phyloP scores from a whole-genome alignment of 129 eudicot genomes.

The Flaveria sonorensis region DNA sequence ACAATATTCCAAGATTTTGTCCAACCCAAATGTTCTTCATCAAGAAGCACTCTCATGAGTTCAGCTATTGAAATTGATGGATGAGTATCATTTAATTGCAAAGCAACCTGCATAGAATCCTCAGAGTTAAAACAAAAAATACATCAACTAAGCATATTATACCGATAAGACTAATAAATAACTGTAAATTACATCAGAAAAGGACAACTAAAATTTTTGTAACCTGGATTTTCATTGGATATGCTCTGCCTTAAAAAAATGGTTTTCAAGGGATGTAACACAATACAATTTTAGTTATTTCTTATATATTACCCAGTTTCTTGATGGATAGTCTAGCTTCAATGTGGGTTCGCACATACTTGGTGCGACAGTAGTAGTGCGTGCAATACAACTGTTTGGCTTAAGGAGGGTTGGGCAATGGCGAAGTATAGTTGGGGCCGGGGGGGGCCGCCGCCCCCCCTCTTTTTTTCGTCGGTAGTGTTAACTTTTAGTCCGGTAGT shows the following conservation, averaged over 20 bases:
- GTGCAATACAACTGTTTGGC: no score
- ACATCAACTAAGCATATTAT: constrained; percentile 5
- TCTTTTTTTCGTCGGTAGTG: no score
- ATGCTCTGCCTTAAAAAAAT: neutral
- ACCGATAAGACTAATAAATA: neutral
- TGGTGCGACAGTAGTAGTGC: neutral
- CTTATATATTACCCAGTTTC: neutral
- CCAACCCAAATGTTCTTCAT: constrained; percentile 63
- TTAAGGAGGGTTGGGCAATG: no score
- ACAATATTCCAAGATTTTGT: constrained; percentile 48
- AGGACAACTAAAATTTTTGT: neutral
- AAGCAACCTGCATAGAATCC: constrained; percentile 46
- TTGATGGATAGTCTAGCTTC: neutral
- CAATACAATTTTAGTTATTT: neutral
- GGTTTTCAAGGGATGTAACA: neutral
- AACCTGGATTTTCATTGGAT: neutral
- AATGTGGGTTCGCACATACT: neutral
- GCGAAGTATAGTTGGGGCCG: no score
- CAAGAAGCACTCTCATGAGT: constrained; percentile 57
- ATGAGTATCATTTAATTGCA: constrained; percentile 60
- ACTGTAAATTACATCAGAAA: neutral
- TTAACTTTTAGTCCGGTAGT: no score
- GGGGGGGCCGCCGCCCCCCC: no score
- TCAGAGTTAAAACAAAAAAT: neutral
- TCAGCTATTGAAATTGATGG: constrained; percentile 60